Conservation (phyloP, 176 grass and related monocot species). For the Hyparrhenia diplandra region DNA sequence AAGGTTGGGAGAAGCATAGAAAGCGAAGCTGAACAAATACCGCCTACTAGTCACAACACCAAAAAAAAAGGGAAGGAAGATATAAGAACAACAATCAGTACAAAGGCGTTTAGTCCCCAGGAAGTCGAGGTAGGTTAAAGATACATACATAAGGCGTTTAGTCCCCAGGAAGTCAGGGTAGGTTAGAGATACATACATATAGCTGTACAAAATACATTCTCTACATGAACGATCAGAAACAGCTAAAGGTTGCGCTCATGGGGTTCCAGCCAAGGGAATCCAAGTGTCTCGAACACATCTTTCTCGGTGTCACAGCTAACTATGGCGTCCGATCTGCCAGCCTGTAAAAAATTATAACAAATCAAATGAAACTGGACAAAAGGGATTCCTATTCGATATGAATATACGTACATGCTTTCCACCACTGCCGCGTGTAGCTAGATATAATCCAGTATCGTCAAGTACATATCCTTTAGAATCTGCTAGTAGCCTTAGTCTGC, state of each 20-base stretch:
- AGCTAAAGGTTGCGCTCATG: constrained; percentile 70
- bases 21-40: neutral
- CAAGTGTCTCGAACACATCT: constrained; percentile 83
- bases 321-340: constrained; percentile 46
- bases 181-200: too few species aligned
- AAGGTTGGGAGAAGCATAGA: neutral
- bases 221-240: neutral
- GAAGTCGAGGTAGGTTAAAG: neutral
- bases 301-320: constrained; percentile 73
- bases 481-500: constrained; percentile 80
- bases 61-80: neutral
- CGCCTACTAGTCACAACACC: neutral
- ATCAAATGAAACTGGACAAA: neutral
- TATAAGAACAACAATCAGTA: neutral
- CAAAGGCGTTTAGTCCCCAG: neutral
- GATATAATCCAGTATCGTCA: constrained; percentile 85
- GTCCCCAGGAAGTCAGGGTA: too few species aligned
- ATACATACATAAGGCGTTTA: neutral
- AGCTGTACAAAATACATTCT: constrained; percentile 1
- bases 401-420: constrained; percentile 55
- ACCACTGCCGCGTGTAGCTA: constrained; percentile 49
- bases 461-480: constrained; percentile 86
- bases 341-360: constrained; percentile 40
- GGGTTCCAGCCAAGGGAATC: constrained; percentile 80
- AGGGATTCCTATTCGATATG: neutral